Conservation (phyloP, 768 basidiomycete species). For the Lactarius sp. region DNA sequence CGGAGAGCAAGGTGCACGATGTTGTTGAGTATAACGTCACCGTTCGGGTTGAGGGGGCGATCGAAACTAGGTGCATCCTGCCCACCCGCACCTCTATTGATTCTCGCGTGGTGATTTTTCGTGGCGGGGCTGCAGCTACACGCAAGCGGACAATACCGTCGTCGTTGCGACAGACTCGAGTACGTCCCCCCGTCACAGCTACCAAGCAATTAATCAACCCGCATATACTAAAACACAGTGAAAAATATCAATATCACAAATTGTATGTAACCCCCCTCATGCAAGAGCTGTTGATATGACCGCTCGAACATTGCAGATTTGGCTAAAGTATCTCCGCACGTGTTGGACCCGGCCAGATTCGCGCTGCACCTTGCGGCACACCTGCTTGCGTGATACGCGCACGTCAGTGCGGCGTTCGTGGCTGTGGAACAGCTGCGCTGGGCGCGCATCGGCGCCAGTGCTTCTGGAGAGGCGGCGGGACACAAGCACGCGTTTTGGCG, state of each 20-base stretch:
- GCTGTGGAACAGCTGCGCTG: conserved; percentile 79
- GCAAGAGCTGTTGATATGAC: background rate
- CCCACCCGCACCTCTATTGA: background rate
- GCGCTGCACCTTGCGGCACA: conserved; percentile 83
- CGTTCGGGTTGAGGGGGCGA: conserved; percentile 76
- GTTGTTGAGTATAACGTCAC: conserved; percentile 83
- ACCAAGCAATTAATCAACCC: background rate
- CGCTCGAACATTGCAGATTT: conserved; percentile 44
- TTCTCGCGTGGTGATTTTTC: no score
- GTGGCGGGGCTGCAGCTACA: conserved; percentile 51
- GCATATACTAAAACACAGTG: conserved; percentile 26
- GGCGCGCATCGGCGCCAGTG: conserved; percentile 61
- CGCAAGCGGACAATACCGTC: conserved; percentile 80
- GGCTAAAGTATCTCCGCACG: conserved; percentile 85
- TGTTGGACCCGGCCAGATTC: conserved; percentile 79
- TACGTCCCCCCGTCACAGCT: background rate
- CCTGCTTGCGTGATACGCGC: conserved; percentile 74
- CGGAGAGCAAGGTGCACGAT: conserved; percentile 53
- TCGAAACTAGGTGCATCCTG: conserved; percentile 57
- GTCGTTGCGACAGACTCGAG: conserved; percentile 89
- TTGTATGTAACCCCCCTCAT: conserved; percentile 26
- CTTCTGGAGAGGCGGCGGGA: conserved; percentile 33
- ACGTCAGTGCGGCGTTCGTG: conserved; percentile 65
- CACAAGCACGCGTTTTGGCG: conserved; percentile 82
- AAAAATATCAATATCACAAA: conserved; percentile 41